Evolutionary conservation across 2,329 filamentous ascomycete genomes (phyloP).

Genomic region (Lecanicillium sp.): DNA sequence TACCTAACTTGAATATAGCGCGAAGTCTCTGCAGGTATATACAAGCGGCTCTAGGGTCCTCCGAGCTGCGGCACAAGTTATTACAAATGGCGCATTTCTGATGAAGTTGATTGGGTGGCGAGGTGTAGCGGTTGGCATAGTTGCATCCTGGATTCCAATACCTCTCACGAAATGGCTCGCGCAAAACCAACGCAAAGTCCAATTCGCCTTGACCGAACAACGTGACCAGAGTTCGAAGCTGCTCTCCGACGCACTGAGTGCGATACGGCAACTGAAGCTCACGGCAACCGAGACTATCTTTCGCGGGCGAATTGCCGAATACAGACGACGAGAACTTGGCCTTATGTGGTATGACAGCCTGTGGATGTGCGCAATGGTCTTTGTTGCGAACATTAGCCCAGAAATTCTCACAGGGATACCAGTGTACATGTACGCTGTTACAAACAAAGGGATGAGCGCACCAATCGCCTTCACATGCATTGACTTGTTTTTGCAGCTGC

Average conservation of each 20-base stretch:
- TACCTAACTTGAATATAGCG: too few species aligned
- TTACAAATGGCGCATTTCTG: not conserved
- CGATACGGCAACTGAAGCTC: conserved; percentile 8
- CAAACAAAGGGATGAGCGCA: not conserved
- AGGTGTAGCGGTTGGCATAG: not conserved
- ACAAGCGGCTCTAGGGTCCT: not conserved
- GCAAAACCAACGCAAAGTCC: not conserved
- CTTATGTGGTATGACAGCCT: not conserved
- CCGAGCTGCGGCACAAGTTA: not conserved
- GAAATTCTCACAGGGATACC: conserved; percentile 3
- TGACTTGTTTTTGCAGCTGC: conserved; percentile 6
- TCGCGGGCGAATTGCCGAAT: conserved; percentile 2
- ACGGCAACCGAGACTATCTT: conserved; percentile 7
- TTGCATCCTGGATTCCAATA: not conserved
- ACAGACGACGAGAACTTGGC: conserved; percentile 4
- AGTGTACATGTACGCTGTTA: not conserved
- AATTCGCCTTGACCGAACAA: not conserved
- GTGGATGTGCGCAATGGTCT: conserved; percentile 4
- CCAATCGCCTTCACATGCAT: conserved; percentile 8
- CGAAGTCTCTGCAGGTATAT: not conserved
- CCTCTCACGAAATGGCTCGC: not conserved
- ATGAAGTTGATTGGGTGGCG: not conserved
- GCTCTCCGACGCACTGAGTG: conserved; percentile 4
- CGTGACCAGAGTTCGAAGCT: conserved; percentile 4
- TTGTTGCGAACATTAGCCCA: conserved; percentile 7